Evolutionary conservation across 768 basidiomycete genomes (phyloP), one percentile per base, ranked within the genome.

Genomic region (Tephrocybe rancida): DNA sequence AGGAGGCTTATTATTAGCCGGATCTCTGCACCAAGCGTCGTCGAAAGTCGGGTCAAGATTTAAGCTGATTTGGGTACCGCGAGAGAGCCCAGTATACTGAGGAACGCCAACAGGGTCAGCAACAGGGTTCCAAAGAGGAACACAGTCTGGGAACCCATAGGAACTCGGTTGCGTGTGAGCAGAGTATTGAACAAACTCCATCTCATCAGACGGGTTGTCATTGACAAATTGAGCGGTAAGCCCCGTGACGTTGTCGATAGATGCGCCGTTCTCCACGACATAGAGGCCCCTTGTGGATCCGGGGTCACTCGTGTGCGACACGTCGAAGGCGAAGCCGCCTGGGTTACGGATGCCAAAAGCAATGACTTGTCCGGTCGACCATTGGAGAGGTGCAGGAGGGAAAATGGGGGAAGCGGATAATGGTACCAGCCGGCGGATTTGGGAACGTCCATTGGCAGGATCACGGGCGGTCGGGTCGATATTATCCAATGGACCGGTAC

Each of bases 321-420:
- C 67, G 5, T 62, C 55, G 59, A 73, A 73, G 0, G 74, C 73
- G 49, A 78, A 73, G 3, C 73, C 76, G 0, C 70, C 75, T 8
- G 76, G 75, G 60, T 79, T 79, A 10, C 76, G 70, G 44, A 78
- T 75, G 3, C 76, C 76, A 48, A 68, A 77, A 0, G 73, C 76
- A 19, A 78, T 46, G 24, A 77, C 61, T 34, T 70, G 56, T 0
- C 75, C 76, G 3, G 63, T 47, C 6, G 66, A 26, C 67, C 69
- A 72, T 5, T 59, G 49, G 10, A 63, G 54, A 14, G 70, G 62
- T 0, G 53, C 13, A 13, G 52, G 55, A 3, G 61, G 60, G 22
- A 48, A 49, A 21, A 50, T 43, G 11, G 52, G 39, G 13, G 56
- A 55, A n/a, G 52, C 32, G 2, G 29, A 56, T 44, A 53, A 61